Evolutionary conservation across 495 filamentous ascomycete species (phyloP), one percentile per base, ranked within the genome.

Genomic region (Podospora australis): DNA sequence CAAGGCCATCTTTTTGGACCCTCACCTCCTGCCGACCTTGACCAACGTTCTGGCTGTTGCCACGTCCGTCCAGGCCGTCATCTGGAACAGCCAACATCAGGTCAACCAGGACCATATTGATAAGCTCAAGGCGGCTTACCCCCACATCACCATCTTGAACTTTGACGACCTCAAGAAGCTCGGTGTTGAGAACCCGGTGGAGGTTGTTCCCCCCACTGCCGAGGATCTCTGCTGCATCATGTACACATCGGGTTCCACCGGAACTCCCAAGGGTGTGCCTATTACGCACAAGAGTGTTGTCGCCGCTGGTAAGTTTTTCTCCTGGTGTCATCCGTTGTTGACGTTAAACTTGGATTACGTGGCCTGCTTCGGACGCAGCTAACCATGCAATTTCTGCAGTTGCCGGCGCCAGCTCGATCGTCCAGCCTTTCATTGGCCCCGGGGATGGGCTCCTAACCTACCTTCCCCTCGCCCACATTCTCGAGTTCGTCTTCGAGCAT

Each of bases 231-330:
- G 86, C 77, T 96, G 92, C 64, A 95, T 98, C 66, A 98, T 98
- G 92, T 98, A 97, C 73, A 98, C 92, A 2, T 97, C 92, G 24
- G 92, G 92, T 35, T 95, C 91, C n/a, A 98, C 92, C 4, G 92
- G 92, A 41, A 80, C 90, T 0, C 92, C 92, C 28, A 98, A 97
- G 77, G 92, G 92, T 68, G 92, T 98, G 22, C 82, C 89, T 24
- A 68, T 98, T 54, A 92, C 83, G 57, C 92, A 98, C 65, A 85
- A 72, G 46, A 87, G 90, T 58, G 88, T 98, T 16, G 74, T 98
- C 57, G 91, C 87, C 55, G 84, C 91, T 41, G 82, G 87, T 88
- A 74, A 68, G 83, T 72, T 16, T 20, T 51, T 35, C 24, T 10
- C 17, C 20, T n/a, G 21, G 29, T 21, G 22, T 32, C 22, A 6